These are phyloP conservation scores for Boletus mariae DNA, from an alignment of 1,284 basidiomycete genomes.

Conservation along the genomic window DNA sequence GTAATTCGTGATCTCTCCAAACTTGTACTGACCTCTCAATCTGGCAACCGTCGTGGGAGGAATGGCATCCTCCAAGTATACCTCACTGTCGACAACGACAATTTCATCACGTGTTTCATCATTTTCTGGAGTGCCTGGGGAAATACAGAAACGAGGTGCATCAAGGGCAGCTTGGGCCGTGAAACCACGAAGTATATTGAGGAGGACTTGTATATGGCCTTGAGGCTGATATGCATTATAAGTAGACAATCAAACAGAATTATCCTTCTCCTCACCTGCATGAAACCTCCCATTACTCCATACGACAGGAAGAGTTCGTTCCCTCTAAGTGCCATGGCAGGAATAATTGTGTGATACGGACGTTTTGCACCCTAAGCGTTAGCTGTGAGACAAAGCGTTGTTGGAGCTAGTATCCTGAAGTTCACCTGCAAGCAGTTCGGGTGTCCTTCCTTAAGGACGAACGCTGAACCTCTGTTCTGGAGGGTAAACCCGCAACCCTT, in stretches of 20 bases:
- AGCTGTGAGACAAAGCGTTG: background rate
- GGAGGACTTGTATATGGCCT: slow-evolving; percentile 91
- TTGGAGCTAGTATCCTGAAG: background rate
- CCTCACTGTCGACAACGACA: slow-evolving; percentile 74
- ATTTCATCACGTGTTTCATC: slow-evolving; percentile 48
- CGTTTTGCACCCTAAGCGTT: slow-evolving; percentile 69
- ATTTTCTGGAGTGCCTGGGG: slow-evolving; percentile 72
- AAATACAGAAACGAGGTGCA: slow-evolving; percentile 94
- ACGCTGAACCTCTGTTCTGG: slow-evolving; percentile 89
- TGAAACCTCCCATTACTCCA: slow-evolving; percentile 94
- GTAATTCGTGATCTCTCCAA: background rate
- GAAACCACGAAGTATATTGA: slow-evolving; percentile 86
- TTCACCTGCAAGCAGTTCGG: slow-evolving; percentile 72
- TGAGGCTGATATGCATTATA: slow-evolving; percentile 55
- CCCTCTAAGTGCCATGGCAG: slow-evolving; percentile 80
- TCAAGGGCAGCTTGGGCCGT: slow-evolving; percentile 84
- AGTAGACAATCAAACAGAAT: background rate
- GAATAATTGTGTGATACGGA: slow-evolving; percentile 95
- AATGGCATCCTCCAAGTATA: slow-evolving; percentile 88
- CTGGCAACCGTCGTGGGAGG: slow-evolving; percentile 53
- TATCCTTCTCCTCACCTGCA: slow-evolving; percentile 60
- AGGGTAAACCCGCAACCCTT: slow-evolving; percentile 93
- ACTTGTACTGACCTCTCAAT: slow-evolving; percentile 50
- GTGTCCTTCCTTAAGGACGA: slow-evolving; percentile 76
- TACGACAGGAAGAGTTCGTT: slow-evolving; percentile 85